Percentiles rank a stretch among this genome's conserved stretches.
Conservation (phyloP, 345 rosid species). For the Lepidium africanum region DNA sequence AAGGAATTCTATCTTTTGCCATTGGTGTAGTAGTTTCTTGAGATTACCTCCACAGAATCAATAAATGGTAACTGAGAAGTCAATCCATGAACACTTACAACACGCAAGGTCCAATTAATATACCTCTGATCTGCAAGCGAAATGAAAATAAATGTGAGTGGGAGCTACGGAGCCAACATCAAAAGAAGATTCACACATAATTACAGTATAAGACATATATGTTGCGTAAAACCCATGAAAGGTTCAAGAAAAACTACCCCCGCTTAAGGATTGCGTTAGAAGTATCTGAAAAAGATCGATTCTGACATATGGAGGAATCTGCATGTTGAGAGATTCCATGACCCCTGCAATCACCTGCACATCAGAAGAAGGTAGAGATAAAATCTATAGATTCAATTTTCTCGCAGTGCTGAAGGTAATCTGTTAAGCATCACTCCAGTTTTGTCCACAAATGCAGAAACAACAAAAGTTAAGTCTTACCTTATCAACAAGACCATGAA, state of each 20-base stretch:
- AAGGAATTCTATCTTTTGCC: neutral
- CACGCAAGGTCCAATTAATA: constrained; percentile 75
- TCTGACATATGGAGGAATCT: constrained; percentile 73
- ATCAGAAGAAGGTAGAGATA: constrained; percentile 20
- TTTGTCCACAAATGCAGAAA: neutral
- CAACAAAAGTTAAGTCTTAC: constrained; percentile 29
- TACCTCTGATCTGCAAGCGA: constrained; percentile 52
- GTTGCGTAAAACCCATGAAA: neutral
- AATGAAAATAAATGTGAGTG: constrained; percentile 12
- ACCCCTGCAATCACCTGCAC: constrained; percentile 83
- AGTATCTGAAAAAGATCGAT: constrained; percentile 67
- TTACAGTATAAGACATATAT: neutral
- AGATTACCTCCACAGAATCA: constrained; percentile 62
- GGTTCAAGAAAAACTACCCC: constrained; percentile 28
- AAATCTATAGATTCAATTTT: neutral
- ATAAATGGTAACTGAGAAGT: constrained; percentile 71
- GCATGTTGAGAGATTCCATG: constrained; percentile 57
- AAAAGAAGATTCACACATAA: neutral
- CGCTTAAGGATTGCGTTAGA: constrained; percentile 55
- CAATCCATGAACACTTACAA: constrained; percentile 69
- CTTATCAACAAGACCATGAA: constrained; percentile 89
- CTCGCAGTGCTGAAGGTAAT: neutral
- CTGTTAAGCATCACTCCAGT: neutral
- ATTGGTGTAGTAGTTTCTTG: neutral
- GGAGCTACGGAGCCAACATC: constrained; percentile 10